These are phyloP conservation scores for Coffea canephora DNA, from an alignment of 257 asterid species.

Conservation along the genomic window DNA sequence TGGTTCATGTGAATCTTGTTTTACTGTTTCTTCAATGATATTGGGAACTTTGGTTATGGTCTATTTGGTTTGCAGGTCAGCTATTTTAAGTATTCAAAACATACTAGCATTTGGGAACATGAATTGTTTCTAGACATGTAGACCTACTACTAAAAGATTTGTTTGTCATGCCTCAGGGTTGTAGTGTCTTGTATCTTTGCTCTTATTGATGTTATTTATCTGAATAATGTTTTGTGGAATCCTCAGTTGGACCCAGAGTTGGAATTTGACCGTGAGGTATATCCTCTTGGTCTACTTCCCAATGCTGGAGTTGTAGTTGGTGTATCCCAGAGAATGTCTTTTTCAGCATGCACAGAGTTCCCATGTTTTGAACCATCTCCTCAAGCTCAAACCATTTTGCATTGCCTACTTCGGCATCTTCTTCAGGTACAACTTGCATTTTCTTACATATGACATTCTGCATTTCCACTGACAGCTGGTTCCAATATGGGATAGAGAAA, in stretches of 20 bases:
- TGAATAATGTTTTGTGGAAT: constrained; percentile 28
- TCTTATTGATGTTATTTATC: constrained; percentile 24
- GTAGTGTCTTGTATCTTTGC: constrained; percentile 16
- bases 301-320: constrained; percentile 98
- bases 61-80: background rate
- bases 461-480: no score
- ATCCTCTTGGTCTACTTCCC: constrained; percentile 98
- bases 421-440: constrained; percentile 69
- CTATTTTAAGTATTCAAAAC: background rate
- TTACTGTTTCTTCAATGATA: background rate
- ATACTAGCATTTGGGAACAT: no score
- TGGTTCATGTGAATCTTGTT: background rate
- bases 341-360: constrained; percentile 96
- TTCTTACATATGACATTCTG: background rate
- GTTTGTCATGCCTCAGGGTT: background rate
- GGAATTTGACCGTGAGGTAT: constrained; percentile 98
- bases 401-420: constrained; percentile 96
- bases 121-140: background rate
- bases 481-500: background rate
- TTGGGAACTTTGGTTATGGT: background rate
- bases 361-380: constrained; percentile 99
- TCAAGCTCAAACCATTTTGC: constrained; percentile 98
- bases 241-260: constrained; percentile 95
- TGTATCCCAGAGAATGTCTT: constrained; percentile 97
- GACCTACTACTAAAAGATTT: background rate